Percentiles rank a stretch among this genome's conserved stretches.
Evolutionary conservation across 148 eudicot genomes (phyloP).

Genomic region (Rhododendron molle): DNA sequence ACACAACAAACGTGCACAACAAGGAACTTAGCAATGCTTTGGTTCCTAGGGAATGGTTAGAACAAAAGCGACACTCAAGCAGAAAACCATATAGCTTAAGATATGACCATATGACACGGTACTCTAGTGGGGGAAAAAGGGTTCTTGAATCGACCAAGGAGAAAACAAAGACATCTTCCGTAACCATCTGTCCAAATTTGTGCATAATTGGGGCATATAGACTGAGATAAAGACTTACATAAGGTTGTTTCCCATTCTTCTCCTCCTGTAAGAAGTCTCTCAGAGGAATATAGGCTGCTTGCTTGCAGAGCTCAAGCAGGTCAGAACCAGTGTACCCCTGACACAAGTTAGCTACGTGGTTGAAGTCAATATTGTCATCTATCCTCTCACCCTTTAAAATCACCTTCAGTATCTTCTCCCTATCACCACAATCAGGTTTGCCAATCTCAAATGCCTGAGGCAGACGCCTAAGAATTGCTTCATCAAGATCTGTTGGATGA

Average conservation of each 20-base stretch:
- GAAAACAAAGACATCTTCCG: no score
- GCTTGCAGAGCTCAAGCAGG: slow-evolving; percentile 66
- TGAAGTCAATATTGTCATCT: slow-evolving; percentile 51
- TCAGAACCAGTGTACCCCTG: slow-evolving; percentile 78
- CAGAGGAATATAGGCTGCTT: slow-evolving; percentile 81
- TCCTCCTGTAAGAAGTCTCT: slow-evolving; percentile 58
- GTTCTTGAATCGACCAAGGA: no score
- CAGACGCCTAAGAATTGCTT: slow-evolving; percentile 80
- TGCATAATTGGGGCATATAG: neutral
- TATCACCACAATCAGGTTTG: slow-evolving; percentile 51
- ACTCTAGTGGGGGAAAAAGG: no score
- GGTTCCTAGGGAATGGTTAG: neutral
- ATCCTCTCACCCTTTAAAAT: slow-evolving; percentile 61
- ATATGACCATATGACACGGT: neutral
- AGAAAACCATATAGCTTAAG: neutral
- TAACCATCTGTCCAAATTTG: no score
- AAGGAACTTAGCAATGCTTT: neutral
- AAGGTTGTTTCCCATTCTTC: slow-evolving; percentile 49
- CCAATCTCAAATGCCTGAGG: slow-evolving; percentile 90
- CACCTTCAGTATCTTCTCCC: slow-evolving; percentile 62
- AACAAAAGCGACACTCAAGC: neutral
- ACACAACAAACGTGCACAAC: neutral
- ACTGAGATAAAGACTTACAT: slow-evolving; percentile 29
- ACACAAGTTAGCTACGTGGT: slow-evolving; percentile 55
- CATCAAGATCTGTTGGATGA: slow-evolving; percentile 81